Evolutionary conservation across 164 flowering plant genomes (phyloP).

Genomic region (Malania oleifera): DNA sequence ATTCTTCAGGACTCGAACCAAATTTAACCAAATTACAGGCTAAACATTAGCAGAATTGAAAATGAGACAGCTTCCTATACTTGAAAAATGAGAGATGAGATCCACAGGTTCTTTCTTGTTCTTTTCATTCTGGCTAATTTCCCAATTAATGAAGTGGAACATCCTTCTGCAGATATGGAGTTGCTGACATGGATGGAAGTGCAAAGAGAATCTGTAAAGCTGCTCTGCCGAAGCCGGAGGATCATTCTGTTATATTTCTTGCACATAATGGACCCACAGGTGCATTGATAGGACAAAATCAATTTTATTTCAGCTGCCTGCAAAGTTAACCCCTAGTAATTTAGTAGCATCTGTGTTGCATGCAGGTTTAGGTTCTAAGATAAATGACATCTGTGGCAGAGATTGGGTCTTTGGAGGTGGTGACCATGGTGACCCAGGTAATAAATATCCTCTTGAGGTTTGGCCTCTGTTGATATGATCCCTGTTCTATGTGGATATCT

Average conservation of each 20-base stretch:
- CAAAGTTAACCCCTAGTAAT: neutral
- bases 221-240: constrained; percentile 60
- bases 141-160: constrained; percentile 1
- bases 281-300: constrained; percentile 11
- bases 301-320: neutral
- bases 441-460: neutral
- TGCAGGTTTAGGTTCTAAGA: constrained; percentile 72
- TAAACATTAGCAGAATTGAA: too few species aligned
- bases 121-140: neutral
- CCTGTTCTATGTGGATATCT: neutral
- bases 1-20: too few species aligned
- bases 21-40: neutral
- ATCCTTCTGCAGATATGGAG: constrained; percentile 59
- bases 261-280: constrained; percentile 98
- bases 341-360: neutral
- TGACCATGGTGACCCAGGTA: constrained; percentile 95
- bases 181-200: constrained; percentile 64
- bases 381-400: constrained; percentile 74
- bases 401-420: constrained; percentile 76
- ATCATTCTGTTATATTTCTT: constrained; percentile 59
- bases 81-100: constrained; percentile 1
- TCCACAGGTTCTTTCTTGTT: neutral
- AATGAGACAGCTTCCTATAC: neutral
- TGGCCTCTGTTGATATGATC: neutral
- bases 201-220: constrained; percentile 59